phyloP scores from a whole-genome alignment of 805 yeast species.

The Nakazawaea molendinolei region DNA sequence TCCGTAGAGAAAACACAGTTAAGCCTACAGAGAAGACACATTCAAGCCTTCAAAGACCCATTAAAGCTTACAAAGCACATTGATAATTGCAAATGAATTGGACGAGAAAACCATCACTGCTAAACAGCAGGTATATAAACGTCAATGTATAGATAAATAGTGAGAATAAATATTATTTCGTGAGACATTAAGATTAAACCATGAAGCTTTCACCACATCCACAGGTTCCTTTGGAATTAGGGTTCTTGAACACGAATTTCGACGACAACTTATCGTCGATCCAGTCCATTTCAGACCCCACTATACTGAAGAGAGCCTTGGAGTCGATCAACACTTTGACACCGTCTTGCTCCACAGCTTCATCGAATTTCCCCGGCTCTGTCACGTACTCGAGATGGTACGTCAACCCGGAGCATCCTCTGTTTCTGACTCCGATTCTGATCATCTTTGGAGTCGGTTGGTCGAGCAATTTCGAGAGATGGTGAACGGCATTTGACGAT shows the following conservation, averaged over 20 bases:
- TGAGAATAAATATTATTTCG: no score
- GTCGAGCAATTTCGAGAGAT: constrained; percentile 57
- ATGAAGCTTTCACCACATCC: constrained; percentile 99
- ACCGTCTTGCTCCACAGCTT: constrained; percentile 87
- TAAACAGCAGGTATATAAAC: no score
- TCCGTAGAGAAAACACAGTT: no score
- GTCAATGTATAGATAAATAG: no score
- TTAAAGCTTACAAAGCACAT: no score
- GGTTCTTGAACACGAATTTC: constrained; percentile 88
- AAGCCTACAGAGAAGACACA: no score
- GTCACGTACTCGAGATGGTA: constrained; percentile 88
- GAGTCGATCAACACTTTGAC: constrained; percentile 91
- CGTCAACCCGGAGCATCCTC: constrained; percentile 95
- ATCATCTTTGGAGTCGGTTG: constrained; percentile 87
- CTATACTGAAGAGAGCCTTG: constrained; percentile 90
- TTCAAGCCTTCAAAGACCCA: no score
- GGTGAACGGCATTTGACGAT: constrained; percentile 67
- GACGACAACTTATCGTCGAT: constrained; percentile 85
- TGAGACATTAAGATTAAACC: no score
- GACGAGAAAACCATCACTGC: no score
- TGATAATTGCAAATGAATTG: no score
- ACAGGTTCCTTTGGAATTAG: constrained; percentile 96
- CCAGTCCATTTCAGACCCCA: constrained; percentile 99
- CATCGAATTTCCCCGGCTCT: constrained; percentile 92
- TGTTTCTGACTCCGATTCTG: constrained; percentile 87